Conservation (phyloP, 106 monocot genomes). For the Acorus calamus region DNA sequence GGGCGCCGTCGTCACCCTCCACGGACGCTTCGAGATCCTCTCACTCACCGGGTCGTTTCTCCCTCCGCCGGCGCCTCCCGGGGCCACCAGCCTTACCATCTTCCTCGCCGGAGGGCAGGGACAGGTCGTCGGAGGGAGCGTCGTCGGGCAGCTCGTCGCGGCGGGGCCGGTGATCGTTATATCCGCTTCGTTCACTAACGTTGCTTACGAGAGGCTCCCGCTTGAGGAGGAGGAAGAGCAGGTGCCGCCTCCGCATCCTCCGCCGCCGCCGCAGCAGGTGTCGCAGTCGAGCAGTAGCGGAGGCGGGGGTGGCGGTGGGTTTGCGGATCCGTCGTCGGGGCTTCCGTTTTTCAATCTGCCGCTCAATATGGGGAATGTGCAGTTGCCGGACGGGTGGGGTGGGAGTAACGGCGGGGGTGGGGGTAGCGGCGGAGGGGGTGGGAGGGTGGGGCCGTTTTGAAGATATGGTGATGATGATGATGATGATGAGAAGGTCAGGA, state of each 20-base stretch:
- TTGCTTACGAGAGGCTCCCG: constrained; percentile 51
- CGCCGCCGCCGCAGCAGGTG: constrained; percentile 3
- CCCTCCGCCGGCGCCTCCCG: constrained; percentile 39
- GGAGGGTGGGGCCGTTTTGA: too few relatives aligned
- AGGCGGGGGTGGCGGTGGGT: constrained; percentile 6
- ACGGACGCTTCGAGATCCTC: constrained; percentile 49
- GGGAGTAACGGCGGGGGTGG: constrained; percentile 18
- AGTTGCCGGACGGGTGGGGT: constrained; percentile 23
- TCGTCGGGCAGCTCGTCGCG: constrained; percentile 40
- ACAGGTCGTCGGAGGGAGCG: constrained; percentile 60
- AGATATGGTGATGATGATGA: too few relatives aligned
- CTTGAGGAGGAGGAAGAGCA: constrained; percentile 32
- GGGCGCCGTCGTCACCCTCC: constrained; percentile 36
- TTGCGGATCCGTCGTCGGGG: constrained; percentile 27
- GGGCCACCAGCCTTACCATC: constrained; percentile 36
- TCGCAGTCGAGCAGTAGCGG: constrained; percentile 4
- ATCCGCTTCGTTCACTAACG: constrained; percentile 48
- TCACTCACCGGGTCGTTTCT: constrained; percentile 46
- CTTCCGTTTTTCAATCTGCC: constrained; percentile 49
- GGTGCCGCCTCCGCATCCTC: constrained; percentile 13
- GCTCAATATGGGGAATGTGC: constrained; percentile 13
- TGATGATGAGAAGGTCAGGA: too few relatives aligned
- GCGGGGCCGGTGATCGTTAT: constrained; percentile 50
- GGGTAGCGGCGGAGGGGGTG: neutral
- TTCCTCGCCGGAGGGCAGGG: constrained; percentile 49